A percentile compares a stretch with the other conserved stretches of the same genome.
Conservation (phyloP, 768 basidiomycete species). For the Serpula lacrymans region DNA sequence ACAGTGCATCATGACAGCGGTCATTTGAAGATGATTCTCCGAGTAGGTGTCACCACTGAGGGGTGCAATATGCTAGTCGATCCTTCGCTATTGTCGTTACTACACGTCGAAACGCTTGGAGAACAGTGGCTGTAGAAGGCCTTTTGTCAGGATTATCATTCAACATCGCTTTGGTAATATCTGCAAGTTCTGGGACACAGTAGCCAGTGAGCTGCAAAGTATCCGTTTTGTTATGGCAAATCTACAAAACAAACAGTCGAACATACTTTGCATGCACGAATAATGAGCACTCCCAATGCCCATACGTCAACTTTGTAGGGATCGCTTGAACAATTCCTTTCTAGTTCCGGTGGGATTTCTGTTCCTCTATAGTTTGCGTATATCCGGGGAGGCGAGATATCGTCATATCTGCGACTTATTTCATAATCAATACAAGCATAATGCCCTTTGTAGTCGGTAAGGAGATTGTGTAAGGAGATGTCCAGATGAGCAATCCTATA, state of each 20-base stretch:
- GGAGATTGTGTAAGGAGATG: constrained; percentile 64
- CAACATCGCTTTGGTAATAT: constrained; percentile 60
- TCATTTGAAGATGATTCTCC: constrained; percentile 6
- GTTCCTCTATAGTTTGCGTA: constrained; percentile 50
- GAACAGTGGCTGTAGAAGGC: constrained; percentile 46
- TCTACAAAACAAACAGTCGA: not conserved
- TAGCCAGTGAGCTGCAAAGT: constrained; percentile 50
- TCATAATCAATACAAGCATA: constrained; percentile 79
- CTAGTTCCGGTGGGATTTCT: constrained; percentile 71
- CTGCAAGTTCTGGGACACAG: constrained; percentile 56
- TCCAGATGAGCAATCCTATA: constrained; percentile 68
- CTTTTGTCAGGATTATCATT: constrained; percentile 46
- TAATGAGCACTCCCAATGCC: constrained; percentile 63
- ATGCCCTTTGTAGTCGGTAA: constrained; percentile 60
- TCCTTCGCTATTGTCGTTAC: constrained; percentile 38
- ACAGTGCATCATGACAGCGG: not conserved
- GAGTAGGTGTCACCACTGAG: not conserved
- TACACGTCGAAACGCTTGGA: constrained; percentile 51
- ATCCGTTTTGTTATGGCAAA: constrained; percentile 7
- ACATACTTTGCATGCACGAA: constrained; percentile 62
- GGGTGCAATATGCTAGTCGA: constrained; percentile 23
- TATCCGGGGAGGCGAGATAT: constrained; percentile 33
- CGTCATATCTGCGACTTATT: constrained; percentile 53
- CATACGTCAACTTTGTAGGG: constrained; percentile 75
- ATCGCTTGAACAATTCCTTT: constrained; percentile 43